Percentiles rank a stretch among this genome's conserved stretches.
phyloP scores from a whole-genome alignment of 257 asterid species.

The Solanum etuberosum region DNA sequence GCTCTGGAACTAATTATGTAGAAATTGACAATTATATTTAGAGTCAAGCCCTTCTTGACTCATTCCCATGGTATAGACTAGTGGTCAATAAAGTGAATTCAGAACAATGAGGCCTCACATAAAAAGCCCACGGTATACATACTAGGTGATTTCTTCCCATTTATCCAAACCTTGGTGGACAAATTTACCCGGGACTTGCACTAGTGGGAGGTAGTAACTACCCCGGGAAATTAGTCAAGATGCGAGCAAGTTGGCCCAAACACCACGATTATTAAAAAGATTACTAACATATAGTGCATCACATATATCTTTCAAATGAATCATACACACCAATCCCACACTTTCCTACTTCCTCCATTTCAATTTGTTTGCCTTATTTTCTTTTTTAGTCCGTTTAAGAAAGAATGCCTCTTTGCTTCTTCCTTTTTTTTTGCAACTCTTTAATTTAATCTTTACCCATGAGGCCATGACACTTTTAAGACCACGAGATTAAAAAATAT shows the following conservation, averaged over 20 bases:
- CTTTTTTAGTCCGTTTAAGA: too few species aligned
- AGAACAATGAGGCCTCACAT: neutral
- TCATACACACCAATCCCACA: neutral
- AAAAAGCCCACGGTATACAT: neutral
- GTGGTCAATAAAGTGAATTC: neutral
- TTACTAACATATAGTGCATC: neutral
- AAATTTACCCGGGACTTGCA: neutral
- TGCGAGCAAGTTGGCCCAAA: neutral
- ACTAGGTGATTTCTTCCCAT: neutral
- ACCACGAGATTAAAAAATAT: neutral
- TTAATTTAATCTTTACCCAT: neutral
- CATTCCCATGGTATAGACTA: neutral
- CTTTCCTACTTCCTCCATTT: neutral
- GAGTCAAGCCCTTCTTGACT: neutral
- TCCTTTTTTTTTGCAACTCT: neutral
- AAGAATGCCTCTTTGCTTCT: too few species aligned
- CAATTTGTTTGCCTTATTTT: neutral
- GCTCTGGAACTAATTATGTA: neutral
- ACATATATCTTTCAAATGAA: neutral
- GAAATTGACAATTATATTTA: neutral
- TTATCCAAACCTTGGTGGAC: neutral
- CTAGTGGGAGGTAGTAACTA: neutral
- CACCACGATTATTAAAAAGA: neutral
- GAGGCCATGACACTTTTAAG: too few species aligned
- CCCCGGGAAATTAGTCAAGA: neutral